Evolutionary conservation across 805 yeast species (phyloP), one percentile per base, ranked within the genome.

Genomic region (Hanseniaspora mollemarum): DNA sequence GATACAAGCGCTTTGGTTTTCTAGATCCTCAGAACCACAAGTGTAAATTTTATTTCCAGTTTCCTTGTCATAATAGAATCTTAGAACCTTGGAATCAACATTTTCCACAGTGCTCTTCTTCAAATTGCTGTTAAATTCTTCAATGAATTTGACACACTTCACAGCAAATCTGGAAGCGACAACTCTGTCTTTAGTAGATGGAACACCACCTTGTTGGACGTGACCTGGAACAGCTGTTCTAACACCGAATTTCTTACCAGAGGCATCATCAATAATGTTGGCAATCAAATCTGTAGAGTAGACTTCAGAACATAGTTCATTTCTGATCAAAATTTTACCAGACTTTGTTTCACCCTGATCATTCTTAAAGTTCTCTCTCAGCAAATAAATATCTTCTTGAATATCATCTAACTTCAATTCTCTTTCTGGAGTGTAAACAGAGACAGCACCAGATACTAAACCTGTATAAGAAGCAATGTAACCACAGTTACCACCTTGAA

Each of bases 391-490:
- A 63, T 90, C 96, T 62, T 80, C 78, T 59, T 81, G 80, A 55
- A 90, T 71, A 58, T 80, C 80, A 26, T 74, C 67, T 59, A 88
- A 71, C 8, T 77, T 68, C 49, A 86, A 80, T 42, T 83, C 82
- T 54, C 81, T 80, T 66, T 88, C 98, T 13, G 98, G 98, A 2
- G 85, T 79, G 67, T 88, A 92, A 13, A 85, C 82, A 1, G 90
- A 92, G 54, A 83, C 81, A 2, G 88, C 81, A 57, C 90, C 90
- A 29, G 81, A 74, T 41, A 81, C 78, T 54, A 84, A 67, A 29
- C 81, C 82, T 13, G 81, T 76, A 58, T 72, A 74, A 1, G 85
- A 74, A 19, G 92, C 87, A 58, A 83, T 76, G 62, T 74, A 83
- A 46, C 94, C 94, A 24, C 85, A 80, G 65, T 83, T 78, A 50